Percentiles rank a stretch among this genome's conserved stretches.
Conservation (phyloP, 148 eudicot genomes). For the Vaccinium vitisidaea region DNA sequence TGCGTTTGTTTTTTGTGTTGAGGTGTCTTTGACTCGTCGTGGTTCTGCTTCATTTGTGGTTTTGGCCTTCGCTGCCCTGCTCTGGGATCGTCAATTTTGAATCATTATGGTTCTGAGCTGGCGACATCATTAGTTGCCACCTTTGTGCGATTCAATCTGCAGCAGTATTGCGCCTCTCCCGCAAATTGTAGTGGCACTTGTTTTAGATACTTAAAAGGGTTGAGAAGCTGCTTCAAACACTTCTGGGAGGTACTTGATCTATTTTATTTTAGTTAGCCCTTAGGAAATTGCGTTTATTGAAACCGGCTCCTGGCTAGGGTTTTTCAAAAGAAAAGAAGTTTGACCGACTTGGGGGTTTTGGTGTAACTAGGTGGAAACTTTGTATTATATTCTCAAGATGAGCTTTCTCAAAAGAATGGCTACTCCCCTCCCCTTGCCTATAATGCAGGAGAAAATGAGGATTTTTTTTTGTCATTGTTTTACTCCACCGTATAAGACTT, state of each 20-base stretch:
- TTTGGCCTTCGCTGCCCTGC: slow-evolving; percentile 56
- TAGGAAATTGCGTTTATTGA: slow-evolving; percentile 3
- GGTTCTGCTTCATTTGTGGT: slow-evolving; percentile 51
- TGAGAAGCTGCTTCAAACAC: slow-evolving; percentile 52
- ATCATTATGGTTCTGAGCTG: slow-evolving; percentile 61
- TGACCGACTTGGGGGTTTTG: background rate
- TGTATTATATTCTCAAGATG: background rate
- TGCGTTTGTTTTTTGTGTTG: slow-evolving; percentile 65
- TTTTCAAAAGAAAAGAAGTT: background rate
- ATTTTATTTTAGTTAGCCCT: slow-evolving; percentile 4
- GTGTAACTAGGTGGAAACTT: too few species aligned
- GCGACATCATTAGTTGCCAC: slow-evolving; percentile 55
- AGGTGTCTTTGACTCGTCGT: slow-evolving; percentile 57
- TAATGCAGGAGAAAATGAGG: background rate
- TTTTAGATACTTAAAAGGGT: slow-evolving; percentile 34
- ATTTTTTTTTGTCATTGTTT: background rate
- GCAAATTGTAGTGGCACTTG: slow-evolving; percentile 36
- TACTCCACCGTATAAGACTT: background rate
- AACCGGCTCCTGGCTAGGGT: background rate
- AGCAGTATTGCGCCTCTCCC: slow-evolving; percentile 48
- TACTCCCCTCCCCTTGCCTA: background rate
- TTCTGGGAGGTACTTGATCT: slow-evolving; percentile 53
- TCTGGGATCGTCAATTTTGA: slow-evolving; percentile 67
- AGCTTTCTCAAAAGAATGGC: background rate
- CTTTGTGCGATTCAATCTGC: slow-evolving; percentile 44